Base-by-base conservation (phyloP, 116 monocot species). In the Trichopus zeylanicus region DNA sequence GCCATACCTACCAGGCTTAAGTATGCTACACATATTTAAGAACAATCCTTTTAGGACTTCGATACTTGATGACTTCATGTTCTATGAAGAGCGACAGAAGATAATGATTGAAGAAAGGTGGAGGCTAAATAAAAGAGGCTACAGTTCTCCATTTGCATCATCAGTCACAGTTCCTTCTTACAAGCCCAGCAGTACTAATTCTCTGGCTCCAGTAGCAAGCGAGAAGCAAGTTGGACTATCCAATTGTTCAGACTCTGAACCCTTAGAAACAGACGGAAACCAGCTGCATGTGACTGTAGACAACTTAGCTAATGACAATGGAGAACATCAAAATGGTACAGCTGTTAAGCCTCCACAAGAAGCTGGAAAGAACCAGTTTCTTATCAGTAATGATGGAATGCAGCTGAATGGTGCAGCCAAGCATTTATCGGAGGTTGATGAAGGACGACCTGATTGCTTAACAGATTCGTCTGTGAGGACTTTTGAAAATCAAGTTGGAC, bases 11-110 rank as follows among this genome's bases (percentile, higher is more conserved):
- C 67, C 84, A 19, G 89, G 89, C 32, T 61, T 84, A 5, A 81
- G 53, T 26, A 90, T 90, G 82, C 66, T 85, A 25, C 75, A 64
- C 24, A 76, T 90, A 29, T 90, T 90, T 34, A 85, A 85, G 63
- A 65, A 65, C 47, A 66, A 54, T 39, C 69, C 68, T 5, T 28
- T 79, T 62, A 82, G 63, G 32, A 79, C 76, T 7, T 85, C 74
- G 9, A 32, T 85, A 55, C 68, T 90, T 29, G 90, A 90, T 65
- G 85, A 90, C 57, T 90, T 85, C 47, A 19, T 57, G 64, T 81
- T 68, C 55, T 90, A 90, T 47, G 90, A 90, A 62, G 78, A 76
- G 24, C 66, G 81, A 5, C 76, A 90, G 66, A 81, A 57, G 73
- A 53, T 80, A 19, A 78, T 76, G 78, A 38, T 76, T 12, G 76